A percentile compares a stretch with the other conserved stretches of the same genome.
These are phyloP conservation scores for Xylaria sp. DNA, from an alignment of 2,329 filamentous ascomycete species.

Conservation along the genomic window DNA sequence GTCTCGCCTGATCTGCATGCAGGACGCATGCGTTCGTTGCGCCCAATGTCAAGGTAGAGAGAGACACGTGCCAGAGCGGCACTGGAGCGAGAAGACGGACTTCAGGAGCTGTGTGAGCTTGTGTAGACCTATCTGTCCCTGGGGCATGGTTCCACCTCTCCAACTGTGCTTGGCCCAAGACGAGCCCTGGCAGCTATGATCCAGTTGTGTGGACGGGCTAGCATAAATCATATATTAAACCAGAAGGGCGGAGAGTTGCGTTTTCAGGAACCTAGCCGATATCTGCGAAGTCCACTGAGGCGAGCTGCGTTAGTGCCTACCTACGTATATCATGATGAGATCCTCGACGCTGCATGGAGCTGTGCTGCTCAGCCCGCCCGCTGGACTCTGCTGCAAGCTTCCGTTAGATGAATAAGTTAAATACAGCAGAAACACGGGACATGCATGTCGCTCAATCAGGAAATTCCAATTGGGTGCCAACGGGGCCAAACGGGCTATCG, in stretches of 20 bases:
- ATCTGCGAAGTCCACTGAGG: not conserved
- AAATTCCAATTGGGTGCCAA: slow-evolving; percentile 24
- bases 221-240: slow-evolving; percentile 19
- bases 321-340: not conserved
- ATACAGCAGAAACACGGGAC: slow-evolving; percentile 17
- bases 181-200: slow-evolving; percentile 4
- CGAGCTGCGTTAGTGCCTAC: not conserved
- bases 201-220: slow-evolving; percentile 16
- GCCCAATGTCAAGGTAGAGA: slow-evolving; percentile 35
- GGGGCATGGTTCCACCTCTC: slow-evolving; percentile 14
- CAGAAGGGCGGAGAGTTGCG: slow-evolving; percentile 8
- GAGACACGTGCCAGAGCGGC: slow-evolving; percentile 36
- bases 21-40: slow-evolving; percentile 29
- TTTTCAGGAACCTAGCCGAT: slow-evolving; percentile 18
- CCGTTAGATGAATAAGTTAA: slow-evolving; percentile 32
- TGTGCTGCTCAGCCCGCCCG: not conserved
- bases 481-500: not conserved
- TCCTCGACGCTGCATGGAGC: not conserved
- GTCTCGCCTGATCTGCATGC: slow-evolving; percentile 31
- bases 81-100: slow-evolving; percentile 32
- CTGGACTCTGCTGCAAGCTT: slow-evolving; percentile 24
- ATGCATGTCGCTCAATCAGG: slow-evolving; percentile 41
- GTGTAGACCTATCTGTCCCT: slow-evolving; percentile 14
- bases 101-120: slow-evolving; percentile 9
- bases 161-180: slow-evolving; percentile 5